phyloP scores from a whole-genome alignment of 1,284 basidiomycete species.

The Rhizoctonia solani region DNA sequence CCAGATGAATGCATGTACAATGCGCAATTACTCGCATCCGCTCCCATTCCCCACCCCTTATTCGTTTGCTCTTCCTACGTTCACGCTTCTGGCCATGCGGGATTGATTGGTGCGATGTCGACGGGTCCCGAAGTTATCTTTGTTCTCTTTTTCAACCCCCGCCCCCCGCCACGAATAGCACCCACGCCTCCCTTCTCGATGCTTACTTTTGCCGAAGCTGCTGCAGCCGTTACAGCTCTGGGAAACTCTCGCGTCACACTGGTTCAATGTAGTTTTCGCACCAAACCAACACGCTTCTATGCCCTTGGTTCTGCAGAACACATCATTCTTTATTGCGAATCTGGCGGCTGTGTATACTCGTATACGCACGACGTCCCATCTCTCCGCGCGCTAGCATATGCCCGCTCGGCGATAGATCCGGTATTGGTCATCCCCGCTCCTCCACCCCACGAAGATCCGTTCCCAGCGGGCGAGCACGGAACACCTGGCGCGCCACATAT shows the following conservation, averaged over 20 bases:
- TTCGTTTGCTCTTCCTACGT: constrained; percentile 33
- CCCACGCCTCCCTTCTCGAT: not conserved
- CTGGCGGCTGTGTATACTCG: constrained; percentile 31
- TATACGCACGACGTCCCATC: constrained; percentile 14
- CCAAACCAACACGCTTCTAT: constrained; percentile 32
- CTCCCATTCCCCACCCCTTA: constrained; percentile 16
- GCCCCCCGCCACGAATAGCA: constrained; percentile 15
- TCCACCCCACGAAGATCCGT: constrained; percentile 28
- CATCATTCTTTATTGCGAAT: constrained; percentile 33
- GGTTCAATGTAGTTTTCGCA: constrained; percentile 26
- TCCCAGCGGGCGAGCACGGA: constrained; percentile 8
- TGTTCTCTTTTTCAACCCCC: constrained; percentile 31
- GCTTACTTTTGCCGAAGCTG: constrained; percentile 22
- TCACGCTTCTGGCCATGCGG: constrained; percentile 30
- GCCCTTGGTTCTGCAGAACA: constrained; percentile 33
- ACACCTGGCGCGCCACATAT: constrained; percentile 21
- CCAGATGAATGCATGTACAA: constrained; percentile 31
- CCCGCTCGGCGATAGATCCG: not conserved
- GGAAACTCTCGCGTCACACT: constrained; percentile 24
- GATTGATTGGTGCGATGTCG: constrained; percentile 16
- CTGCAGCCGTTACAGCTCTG: not conserved
- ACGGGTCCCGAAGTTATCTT: constrained; percentile 28
- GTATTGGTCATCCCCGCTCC: constrained; percentile 19
- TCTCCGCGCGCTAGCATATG: constrained; percentile 22
- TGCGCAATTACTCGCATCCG: constrained; percentile 21